Evolutionary conservation across 2,329 filamentous ascomycete species (phyloP), one percentile per base, ranked within the genome.

Genomic region (Colletotrichum salicis): DNA sequence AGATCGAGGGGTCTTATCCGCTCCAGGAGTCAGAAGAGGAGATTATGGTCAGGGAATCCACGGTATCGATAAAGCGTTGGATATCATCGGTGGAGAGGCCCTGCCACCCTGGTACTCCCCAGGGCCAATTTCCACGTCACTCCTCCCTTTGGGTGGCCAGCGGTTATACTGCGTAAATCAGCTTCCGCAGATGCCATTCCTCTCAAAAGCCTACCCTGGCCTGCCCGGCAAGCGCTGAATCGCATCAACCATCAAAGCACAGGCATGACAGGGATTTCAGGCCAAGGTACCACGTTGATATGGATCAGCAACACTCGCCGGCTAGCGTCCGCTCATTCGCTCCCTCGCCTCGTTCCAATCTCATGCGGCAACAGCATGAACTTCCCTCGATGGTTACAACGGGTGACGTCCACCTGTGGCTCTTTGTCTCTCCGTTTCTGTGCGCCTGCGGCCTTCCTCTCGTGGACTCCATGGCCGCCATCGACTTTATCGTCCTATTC

Each of bases 101-200:
- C 58, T 41, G 69, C 45, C 37, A 41, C 13, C 37, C 37, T 41
- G 15, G 15, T 41, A 41, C 37, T 41, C 37, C 37, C 67, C 33
- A 54, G 61, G 61, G 48, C 51, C 45, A 58, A 35, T 51, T 29
- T 68, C 58, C 69, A 71, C 69, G 69, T 71, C 69, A 71, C 52
- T 58, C 6, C 56, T 37, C 51, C 29, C 27, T 48, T 37, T 35
- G 60, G 29, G 31, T 52, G 59, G 7, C 22, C n/a, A 35, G 29
- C 41, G 35, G 27, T 22, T 45, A 29, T 19, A 29, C 27, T 29
- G 27, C 27, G 27, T 29, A 54, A 6, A 63, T 63, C 60, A 52
- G 24, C 31, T 52, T 54, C 29, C n/a, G 29, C 45, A 63, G 45
- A 48, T 37, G n/a, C 58, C 45, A 12, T 45, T 31, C 58, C 19